phyloP scores from a whole-genome alignment of 768 basidiomycete species.

The Lepiota venenata region DNA sequence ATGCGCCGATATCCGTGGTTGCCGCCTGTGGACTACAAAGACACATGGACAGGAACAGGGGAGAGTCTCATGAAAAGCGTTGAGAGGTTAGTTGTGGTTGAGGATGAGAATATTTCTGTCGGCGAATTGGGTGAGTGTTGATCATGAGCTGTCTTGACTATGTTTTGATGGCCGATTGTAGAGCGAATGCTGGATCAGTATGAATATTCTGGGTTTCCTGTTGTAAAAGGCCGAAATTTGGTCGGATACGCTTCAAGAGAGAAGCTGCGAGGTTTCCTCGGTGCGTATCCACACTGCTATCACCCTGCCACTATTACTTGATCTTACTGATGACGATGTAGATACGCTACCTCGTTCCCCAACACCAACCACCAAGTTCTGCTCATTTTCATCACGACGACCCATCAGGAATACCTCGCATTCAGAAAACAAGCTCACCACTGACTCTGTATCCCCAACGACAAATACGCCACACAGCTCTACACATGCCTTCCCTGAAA shows the following conservation, averaged over 20 bases:
- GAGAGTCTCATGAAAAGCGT: conserved; percentile 57
- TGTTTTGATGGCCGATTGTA: background rate
- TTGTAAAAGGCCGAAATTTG: conserved; percentile 45
- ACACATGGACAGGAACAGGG: conserved; percentile 55
- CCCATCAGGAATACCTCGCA: background rate
- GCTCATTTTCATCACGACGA: conserved; percentile 34
- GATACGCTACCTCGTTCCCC: conserved; percentile 15
- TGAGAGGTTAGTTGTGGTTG: conserved; percentile 46
- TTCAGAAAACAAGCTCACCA: background rate
- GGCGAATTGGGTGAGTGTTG: conserved; percentile 40
- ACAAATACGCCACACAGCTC: background rate
- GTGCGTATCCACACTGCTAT: conserved; percentile 23
- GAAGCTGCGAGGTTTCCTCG: conserved; percentile 36
- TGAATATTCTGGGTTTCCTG: conserved; percentile 63
- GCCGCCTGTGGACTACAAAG: conserved; percentile 60
- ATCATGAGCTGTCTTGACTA: background rate
- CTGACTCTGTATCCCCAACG: background rate
- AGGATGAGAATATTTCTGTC: conserved; percentile 45
- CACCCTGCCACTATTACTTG: background rate
- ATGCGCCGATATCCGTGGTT: conserved; percentile 72
- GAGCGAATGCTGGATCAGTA: conserved; percentile 34
- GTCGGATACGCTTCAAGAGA: conserved; percentile 63
- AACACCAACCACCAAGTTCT: conserved; percentile 24
- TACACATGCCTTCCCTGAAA: background rate
- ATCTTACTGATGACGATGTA: conserved; percentile 8